A percentile compares a stretch with the other conserved stretches of the same genome.
These are phyloP conservation scores for Mimosa bimucronata DNA, from an alignment of 306 rosid genomes.

Conservation along the genomic window DNA sequence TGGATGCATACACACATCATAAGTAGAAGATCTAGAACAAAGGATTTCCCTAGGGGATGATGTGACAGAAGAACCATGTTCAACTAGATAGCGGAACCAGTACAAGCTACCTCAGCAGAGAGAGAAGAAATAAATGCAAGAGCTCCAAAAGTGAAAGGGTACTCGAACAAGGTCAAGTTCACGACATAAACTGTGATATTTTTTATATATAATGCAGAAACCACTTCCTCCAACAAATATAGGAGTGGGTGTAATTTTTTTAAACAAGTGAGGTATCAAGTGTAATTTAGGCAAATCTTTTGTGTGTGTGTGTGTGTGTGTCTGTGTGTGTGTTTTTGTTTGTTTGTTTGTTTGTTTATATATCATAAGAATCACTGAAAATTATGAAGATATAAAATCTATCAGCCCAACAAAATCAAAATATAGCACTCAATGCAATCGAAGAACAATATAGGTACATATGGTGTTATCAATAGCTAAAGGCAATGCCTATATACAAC, in stretches of 20 bases:
- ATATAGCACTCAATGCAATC: neutral
- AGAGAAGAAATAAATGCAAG: neutral
- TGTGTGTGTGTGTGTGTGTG: no score
- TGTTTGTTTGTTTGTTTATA: no score
- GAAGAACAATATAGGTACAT: neutral
- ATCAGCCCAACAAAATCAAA: neutral
- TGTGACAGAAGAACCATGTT: slow-evolving; percentile 45
- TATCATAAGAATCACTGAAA: neutral
- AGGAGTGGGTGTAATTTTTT: no score
- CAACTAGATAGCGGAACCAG: slow-evolving; percentile 37
- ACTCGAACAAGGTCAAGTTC: neutral
- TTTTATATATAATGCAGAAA: neutral
- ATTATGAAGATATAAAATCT: neutral
- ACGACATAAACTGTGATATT: neutral
- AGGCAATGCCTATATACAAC: neutral
- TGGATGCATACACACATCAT: slow-evolving; percentile 34
- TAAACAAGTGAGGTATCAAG: no score
- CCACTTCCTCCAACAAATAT: neutral
- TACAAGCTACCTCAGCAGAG: slow-evolving; percentile 52
- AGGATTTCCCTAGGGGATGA: slow-evolving; percentile 35
- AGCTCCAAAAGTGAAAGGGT: neutral
- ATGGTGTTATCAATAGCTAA: neutral
- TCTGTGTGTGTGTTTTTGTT: no score
- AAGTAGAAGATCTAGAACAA: slow-evolving; percentile 30
- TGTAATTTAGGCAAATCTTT: no score